Conservation (phyloP, 2,329 filamentous ascomycete genomes). For the Meredithiella fracta region DNA sequence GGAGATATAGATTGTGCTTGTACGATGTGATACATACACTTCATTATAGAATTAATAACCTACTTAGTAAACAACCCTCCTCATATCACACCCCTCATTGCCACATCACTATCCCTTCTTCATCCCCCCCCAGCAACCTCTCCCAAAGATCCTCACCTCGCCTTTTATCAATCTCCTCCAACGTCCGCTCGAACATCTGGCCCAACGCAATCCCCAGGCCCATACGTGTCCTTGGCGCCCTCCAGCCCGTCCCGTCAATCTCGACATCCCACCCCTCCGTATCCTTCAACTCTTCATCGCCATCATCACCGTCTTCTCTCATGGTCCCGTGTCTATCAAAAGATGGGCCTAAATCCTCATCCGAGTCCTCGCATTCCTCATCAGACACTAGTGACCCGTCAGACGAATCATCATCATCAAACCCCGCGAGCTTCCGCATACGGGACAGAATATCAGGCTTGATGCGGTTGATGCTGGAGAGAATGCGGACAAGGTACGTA, state of each 20-base stretch:
- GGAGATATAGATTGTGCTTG: neutral
- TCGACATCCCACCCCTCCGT: neutral
- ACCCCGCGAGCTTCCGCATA: conserved; percentile 19
- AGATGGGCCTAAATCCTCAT: conserved; percentile 14
- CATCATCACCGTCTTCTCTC: conserved; percentile 24
- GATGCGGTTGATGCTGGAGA: conserved; percentile 63
- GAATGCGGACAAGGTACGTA: conserved; percentile 77
- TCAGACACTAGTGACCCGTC: neutral
- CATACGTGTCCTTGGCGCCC: conserved; percentile 18
- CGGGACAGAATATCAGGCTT: conserved; percentile 41
- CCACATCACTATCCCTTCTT: neutral
- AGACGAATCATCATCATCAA: neutral
- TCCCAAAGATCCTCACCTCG: conserved; percentile 29
- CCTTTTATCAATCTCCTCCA: conserved; percentile 55
- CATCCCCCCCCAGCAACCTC: neutral
- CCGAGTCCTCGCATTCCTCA: neutral
- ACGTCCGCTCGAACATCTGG: conserved; percentile 62
- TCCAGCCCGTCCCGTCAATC: conserved; percentile 11
- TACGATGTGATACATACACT: too few species aligned
- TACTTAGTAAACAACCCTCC: neutral
- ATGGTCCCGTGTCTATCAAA: conserved; percentile 29
- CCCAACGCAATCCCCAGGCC: conserved; percentile 53
- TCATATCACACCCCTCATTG: neutral
- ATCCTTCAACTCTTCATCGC: conserved; percentile 18
- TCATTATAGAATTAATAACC: too few species aligned